A percentile compares a stretch with the other conserved stretches of the same genome.
Evolutionary conservation across 108 stramenopile species (phyloP).

Genomic region (Skeletonema menzelii): DNA sequence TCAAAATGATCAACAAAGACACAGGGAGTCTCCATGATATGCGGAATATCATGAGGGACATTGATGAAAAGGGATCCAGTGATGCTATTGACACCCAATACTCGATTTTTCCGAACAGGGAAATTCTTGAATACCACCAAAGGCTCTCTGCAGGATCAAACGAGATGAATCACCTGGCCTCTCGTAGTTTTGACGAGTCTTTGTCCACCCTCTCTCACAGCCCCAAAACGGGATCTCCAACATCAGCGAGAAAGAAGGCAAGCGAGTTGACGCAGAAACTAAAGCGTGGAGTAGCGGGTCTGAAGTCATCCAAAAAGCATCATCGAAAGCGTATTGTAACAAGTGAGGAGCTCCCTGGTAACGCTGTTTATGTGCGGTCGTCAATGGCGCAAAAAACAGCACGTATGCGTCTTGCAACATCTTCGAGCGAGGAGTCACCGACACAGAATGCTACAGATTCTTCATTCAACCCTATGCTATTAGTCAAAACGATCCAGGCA

Average conservation of each 20-base stretch:
- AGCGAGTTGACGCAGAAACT: conserved; percentile 12
- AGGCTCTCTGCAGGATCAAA: neutral
- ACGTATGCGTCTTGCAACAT: neutral
- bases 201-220: neutral
- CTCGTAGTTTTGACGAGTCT: neutral
- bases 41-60: conserved; percentile 37
- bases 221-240: neutral
- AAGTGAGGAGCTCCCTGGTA: conserved; percentile 27
- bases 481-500: conserved; percentile 35
- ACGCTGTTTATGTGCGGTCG: conserved; percentile 36
- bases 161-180: neutral
- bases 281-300: conserved; percentile 5
- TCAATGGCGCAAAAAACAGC: conserved; percentile 18
- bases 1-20: conserved; percentile 33
- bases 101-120: conserved; percentile 26
- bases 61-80: conserved; percentile 23
- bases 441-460: neutral
- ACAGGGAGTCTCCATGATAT: conserved; percentile 32
- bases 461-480: conserved; percentile 43
- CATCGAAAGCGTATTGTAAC: conserved; percentile 26
- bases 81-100: conserved; percentile 29
- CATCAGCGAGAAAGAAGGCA: conserved; percentile 2
- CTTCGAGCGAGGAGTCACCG: conserved; percentile 5
- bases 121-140: conserved; percentile 14
- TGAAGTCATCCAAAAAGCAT: conserved; percentile 6